Evolutionary conservation across 495 filamentous ascomycete species (phyloP).

Genomic region (Neurospora sp.): DNA sequence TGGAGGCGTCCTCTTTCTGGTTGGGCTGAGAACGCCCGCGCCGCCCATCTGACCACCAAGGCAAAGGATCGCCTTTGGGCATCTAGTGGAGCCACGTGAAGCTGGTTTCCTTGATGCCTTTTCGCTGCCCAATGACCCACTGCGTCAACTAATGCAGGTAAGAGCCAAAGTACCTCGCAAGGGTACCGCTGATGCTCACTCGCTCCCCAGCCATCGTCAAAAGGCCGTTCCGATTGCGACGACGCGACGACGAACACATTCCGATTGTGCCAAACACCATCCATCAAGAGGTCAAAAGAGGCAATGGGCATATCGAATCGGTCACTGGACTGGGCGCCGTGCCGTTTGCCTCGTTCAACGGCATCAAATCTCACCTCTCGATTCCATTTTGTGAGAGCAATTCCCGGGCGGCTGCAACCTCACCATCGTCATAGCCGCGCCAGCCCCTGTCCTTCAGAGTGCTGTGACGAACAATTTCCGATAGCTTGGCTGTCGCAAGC

Average conservation of each 20-base stretch:
- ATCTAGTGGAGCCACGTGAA: constrained; percentile 28
- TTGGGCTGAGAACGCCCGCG: constrained; percentile 22
- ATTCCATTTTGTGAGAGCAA: constrained; percentile 44
- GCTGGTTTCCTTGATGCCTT: constrained; percentile 11
- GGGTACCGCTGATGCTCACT: constrained; percentile 16
- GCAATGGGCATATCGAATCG: constrained; percentile 11
- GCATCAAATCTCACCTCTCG: constrained; percentile 23
- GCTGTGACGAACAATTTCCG: constrained; percentile 59
- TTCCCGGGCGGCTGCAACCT: constrained; percentile 68
- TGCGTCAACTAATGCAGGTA: constrained; percentile 14
- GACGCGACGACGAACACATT: background rate
- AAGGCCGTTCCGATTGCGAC: constrained; percentile 1
- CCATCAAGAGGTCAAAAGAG: constrained; percentile 8
- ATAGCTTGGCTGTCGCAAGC: constrained; percentile 61
- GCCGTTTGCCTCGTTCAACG: constrained; percentile 2
- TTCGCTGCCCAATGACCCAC: constrained; percentile 26
- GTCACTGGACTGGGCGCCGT: constrained; percentile 18
- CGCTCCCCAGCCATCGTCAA: background rate
- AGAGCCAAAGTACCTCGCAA: background rate
- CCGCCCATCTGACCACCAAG: constrained; percentile 11
- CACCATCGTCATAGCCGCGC: constrained; percentile 61
- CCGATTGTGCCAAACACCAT: constrained; percentile 12
- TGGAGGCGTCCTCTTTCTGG: constrained; percentile 8
- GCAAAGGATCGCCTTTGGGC: constrained; percentile 6
- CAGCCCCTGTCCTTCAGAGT: constrained; percentile 52